phyloP scores from a whole-genome alignment of 2,329 filamentous ascomycete species.

The Cladorrhinum sp. region DNA sequence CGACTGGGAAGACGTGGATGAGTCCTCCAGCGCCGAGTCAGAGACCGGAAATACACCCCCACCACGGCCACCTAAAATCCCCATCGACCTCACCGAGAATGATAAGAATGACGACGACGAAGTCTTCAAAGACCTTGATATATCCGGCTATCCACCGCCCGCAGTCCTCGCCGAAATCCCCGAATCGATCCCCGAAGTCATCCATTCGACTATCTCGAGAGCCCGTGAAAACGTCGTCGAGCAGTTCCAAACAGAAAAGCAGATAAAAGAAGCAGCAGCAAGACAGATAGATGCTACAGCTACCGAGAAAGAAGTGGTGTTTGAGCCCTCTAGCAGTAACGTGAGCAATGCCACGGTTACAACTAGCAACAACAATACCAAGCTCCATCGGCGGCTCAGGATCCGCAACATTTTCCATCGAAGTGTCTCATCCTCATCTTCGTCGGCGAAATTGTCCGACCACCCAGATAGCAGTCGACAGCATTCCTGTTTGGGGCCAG shows the following conservation, averaged over 20 bases:
- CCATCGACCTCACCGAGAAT: neutral
- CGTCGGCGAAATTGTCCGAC: neutral
- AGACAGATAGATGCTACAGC: neutral
- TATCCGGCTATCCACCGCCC: conserved; percentile 48
- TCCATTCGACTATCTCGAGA: conserved; percentile 40
- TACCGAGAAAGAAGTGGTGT: conserved; percentile 10
- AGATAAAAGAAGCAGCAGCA: conserved; percentile 22
- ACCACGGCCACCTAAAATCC: too few species aligned
- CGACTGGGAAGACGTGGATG: too few species aligned
- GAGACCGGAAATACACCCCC: too few species aligned
- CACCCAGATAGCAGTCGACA: too few species aligned
- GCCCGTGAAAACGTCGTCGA: conserved; percentile 46
- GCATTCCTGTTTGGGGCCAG: too few species aligned
- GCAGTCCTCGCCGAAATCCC: conserved; percentile 38
- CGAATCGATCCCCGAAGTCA: conserved; percentile 39
- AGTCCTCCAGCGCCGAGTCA: too few species aligned
- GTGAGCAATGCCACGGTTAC: too few species aligned
- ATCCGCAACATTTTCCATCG: conserved; percentile 38
- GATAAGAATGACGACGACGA: conserved; percentile 14
- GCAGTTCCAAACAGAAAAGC: conserved; percentile 34
- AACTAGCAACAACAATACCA: neutral
- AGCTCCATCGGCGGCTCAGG: conserved; percentile 28
- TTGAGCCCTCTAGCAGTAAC: neutral
- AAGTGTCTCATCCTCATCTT: neutral
- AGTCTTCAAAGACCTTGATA: conserved; percentile 38